These are phyloP conservation scores for Catunica adiposa DNA, from an alignment of 2,329 filamentous ascomycete species.

Conservation along the genomic window DNA sequence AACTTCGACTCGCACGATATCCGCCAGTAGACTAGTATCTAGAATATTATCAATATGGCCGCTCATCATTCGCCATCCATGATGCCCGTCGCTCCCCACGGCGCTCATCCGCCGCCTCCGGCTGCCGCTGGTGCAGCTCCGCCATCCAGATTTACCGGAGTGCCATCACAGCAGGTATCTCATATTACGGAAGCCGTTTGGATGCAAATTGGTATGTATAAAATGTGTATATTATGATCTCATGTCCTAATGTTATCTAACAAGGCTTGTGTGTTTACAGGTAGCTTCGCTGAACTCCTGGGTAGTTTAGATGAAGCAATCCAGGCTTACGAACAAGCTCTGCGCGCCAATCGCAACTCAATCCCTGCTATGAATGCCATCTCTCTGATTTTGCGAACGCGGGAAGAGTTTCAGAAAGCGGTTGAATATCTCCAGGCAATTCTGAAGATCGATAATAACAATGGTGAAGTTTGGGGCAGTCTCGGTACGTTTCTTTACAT, in stretches of 20 bases:
- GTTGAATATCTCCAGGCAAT: constrained; percentile 87
- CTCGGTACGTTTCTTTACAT: constrained; percentile 68
- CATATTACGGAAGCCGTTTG: constrained; percentile 75
- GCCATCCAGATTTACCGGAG: constrained; percentile 29
- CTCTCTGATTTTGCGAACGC: constrained; percentile 74
- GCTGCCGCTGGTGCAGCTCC: constrained; percentile 34
- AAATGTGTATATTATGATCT: not conserved
- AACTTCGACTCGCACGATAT: not conserved
- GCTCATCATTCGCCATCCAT: constrained; percentile 71
- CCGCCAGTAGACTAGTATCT: not conserved
- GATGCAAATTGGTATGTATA: constrained; percentile 69
- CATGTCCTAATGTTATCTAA: not conserved
- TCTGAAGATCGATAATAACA: constrained; percentile 70
- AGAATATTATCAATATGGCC: constrained; percentile 35
- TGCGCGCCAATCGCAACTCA: constrained; percentile 76
- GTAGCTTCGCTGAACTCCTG: constrained; percentile 72
- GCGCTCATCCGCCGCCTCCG: constrained; percentile 38
- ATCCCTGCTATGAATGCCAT: constrained; percentile 88
- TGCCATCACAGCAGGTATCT: constrained; percentile 55
- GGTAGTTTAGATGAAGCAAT: constrained; percentile 80
- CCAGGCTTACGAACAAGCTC: constrained; percentile 75
- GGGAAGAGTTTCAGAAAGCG: constrained; percentile 85
- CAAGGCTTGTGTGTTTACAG: constrained; percentile 29
- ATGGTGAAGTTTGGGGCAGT: constrained; percentile 93
- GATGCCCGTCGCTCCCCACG: constrained; percentile 51